Base-by-base conservation (phyloP, 2,329 filamentous ascomycete species). In the Colletotrichum brevisporum region DNA sequence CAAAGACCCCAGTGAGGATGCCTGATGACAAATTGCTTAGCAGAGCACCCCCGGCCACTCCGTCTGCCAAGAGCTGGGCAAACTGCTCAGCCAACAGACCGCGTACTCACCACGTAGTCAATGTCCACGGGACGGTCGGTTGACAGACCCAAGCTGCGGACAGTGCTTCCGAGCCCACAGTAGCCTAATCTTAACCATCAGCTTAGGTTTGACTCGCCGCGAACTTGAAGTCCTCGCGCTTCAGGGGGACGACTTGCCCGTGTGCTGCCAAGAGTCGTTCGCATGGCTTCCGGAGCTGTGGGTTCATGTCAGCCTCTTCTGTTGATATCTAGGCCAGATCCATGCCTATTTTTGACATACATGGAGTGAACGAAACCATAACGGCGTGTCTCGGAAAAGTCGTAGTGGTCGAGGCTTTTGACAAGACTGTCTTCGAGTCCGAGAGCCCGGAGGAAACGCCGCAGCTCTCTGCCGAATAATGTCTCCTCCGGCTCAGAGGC, bases 341-440 rank as follows among this genome's bases (percentile, higher is more conserved):
- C 31, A 36, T 72, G n/a, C 63, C 41, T 43, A 43, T 43, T 6
- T 47, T 10, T 39, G 26, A 61, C 90, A 79, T 81, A 94, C 92
- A 97, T 93, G 8, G 92, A 92, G 78, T 97, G 94, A 6, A 98
- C 89, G 78, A 99, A 97, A 2, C 89, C 92, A 72, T 97, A 86
- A 39, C 88, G 82, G 12, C 81, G 79, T 0, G 95, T 97, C 69
- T 88, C 85, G 2, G 88, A 86, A 76, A 97, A 98, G 78, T 98
- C 94, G 78, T 97, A 98, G 39, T 89, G 90, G 24, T 86, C 80
- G 5, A 98, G 80, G 59, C 93, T 95, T 5, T 85, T 80, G 39
- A 93, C 80, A 51, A 97, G 85, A 21, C 85, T 86, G 16, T 88
- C 83, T 4, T 91, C 86, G 8, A 97, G 78, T 0, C 87, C 88